Conservation (phyloP, 257 asterid species). For the Nicotiana knightiana region DNA sequence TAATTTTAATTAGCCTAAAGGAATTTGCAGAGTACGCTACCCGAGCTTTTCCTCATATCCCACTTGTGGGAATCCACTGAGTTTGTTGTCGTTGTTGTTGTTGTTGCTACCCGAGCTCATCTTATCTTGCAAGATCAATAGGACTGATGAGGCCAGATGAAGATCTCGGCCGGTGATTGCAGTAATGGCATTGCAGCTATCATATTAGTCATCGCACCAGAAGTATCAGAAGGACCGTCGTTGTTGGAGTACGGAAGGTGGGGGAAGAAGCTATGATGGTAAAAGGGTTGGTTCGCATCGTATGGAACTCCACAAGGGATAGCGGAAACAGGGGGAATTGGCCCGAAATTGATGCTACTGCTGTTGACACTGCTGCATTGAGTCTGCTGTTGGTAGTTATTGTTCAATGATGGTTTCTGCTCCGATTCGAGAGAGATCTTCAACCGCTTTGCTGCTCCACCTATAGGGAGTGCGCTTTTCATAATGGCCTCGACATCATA, state of each 20-base stretch:
- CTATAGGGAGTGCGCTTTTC: constrained; percentile 53
- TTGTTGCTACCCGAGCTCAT: background rate
- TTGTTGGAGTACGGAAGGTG: constrained; percentile 30
- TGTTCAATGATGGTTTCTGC: constrained; percentile 31
- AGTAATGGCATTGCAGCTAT: constrained; percentile 36
- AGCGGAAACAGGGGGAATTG: constrained; percentile 40
- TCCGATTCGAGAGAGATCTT: constrained; percentile 57
- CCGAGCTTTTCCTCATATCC: background rate
- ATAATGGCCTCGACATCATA: constrained; percentile 57
- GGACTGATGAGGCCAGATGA: constrained; percentile 84
- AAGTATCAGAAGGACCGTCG: constrained; percentile 12
- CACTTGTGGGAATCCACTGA: too few relatives aligned
- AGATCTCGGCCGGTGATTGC: constrained; percentile 54
- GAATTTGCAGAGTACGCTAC: background rate
- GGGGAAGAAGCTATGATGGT: constrained; percentile 54
- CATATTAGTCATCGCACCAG: constrained; percentile 30
- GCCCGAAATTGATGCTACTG: constrained; percentile 48
- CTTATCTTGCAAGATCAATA: constrained; percentile 24
- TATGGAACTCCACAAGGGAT: constrained; percentile 63
- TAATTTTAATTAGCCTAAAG: constrained; percentile 12
- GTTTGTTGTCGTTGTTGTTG: too few relatives aligned
- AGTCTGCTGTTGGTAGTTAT: constrained; percentile 30
- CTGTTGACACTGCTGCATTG: constrained; percentile 29
- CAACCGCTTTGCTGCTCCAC: constrained; percentile 46
- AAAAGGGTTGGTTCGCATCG: constrained; percentile 32